Percentiles rank a stretch among this genome's conserved stretches.
Conservation (phyloP, 352 stramenopile genomes). For the Pythium scleroteichum region DNA sequence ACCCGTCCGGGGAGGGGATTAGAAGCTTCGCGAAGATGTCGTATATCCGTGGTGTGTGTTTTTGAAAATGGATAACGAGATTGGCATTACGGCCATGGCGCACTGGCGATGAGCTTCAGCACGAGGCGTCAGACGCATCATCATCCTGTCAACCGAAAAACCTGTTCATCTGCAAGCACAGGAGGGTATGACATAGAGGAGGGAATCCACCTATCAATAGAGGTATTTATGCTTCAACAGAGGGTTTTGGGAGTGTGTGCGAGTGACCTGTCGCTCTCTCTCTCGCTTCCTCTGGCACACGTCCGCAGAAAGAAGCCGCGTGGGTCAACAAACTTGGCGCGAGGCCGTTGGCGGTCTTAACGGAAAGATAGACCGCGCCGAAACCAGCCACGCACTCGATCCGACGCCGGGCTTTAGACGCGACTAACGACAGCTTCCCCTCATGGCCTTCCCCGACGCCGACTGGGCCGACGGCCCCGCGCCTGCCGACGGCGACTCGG, state of each 20-base stretch:
- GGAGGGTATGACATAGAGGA: slow-evolving; percentile 3
- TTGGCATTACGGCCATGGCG: slow-evolving; percentile 1
- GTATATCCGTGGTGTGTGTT: slow-evolving; percentile 24
- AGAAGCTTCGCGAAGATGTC: slow-evolving; percentile 6
- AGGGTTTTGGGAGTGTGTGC: slow-evolving; percentile 12
- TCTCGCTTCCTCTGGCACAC: slow-evolving; percentile 9
- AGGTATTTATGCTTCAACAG: not conserved
- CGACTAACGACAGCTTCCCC: too few species aligned
- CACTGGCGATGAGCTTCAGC: too few species aligned
- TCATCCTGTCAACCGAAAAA: too few species aligned
- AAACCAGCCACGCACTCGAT: too few species aligned
- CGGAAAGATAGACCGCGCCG: too few species aligned
- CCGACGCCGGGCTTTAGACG: too few species aligned
- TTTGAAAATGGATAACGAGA: slow-evolving; percentile 12
- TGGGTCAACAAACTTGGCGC: too few species aligned
- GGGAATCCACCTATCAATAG: not conserved
- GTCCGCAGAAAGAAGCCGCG: slow-evolving; percentile 17
- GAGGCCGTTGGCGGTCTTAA: not conserved
- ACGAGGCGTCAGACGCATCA: too few species aligned
- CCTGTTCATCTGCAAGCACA: not conserved
- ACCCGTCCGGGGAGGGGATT: not conserved
- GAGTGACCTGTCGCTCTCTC: slow-evolving; percentile 17
- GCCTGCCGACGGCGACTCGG: slow-evolving; percentile 30
- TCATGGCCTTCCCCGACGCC: too few species aligned
- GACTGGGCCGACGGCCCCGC: too few species aligned